phyloP scores from a whole-genome alignment of 2,329 filamentous ascomycete species.

The Cladosporium cucumerinum region DNA sequence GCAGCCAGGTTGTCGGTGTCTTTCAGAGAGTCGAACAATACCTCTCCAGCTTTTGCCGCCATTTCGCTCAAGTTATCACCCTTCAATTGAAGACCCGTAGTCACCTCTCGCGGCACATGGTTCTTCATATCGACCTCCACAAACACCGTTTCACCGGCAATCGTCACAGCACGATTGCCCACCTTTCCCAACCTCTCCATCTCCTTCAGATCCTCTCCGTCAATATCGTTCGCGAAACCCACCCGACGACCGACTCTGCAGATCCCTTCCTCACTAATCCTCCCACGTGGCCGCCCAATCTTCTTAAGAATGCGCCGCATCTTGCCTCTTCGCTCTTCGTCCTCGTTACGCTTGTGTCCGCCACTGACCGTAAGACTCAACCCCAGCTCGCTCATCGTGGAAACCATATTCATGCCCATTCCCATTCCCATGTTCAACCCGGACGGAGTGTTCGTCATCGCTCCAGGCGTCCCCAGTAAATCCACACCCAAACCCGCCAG shows the following conservation, averaged over 20 bases:
- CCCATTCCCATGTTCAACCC: not conserved
- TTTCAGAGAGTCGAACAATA: slow-evolving; percentile 64
- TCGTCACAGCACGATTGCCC: slow-evolving; percentile 35
- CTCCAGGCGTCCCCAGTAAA: slow-evolving; percentile 39
- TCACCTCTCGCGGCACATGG: slow-evolving; percentile 49
- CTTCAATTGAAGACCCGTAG: slow-evolving; percentile 50
- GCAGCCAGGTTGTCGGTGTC: slow-evolving; percentile 59
- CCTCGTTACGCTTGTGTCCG: slow-evolving; percentile 42
- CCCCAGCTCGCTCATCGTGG: slow-evolving; percentile 42
- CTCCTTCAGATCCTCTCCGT: slow-evolving; percentile 19
- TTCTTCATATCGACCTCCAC: slow-evolving; percentile 33
- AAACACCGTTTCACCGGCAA: slow-evolving; percentile 37
- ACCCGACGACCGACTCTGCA: slow-evolving; percentile 65
- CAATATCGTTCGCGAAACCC: slow-evolving; percentile 53
- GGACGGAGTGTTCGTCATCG: slow-evolving; percentile 35
- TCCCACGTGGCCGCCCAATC: slow-evolving; percentile 64
- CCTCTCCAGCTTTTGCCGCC: slow-evolving; percentile 59
- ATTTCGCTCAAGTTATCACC: slow-evolving; percentile 58
- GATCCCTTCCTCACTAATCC: slow-evolving; percentile 72
- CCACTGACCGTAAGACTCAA: slow-evolving; percentile 38
- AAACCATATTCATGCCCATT: slow-evolving; percentile 37
- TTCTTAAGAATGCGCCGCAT: slow-evolving; percentile 62
- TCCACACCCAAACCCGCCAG: slow-evolving; percentile 29
- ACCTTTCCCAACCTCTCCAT: slow-evolving; percentile 25
- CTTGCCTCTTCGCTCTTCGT: slow-evolving; percentile 50